Base-by-base conservation (phyloP, 352 stramenopile genomes). In the Phytophthora pisi region DNA sequence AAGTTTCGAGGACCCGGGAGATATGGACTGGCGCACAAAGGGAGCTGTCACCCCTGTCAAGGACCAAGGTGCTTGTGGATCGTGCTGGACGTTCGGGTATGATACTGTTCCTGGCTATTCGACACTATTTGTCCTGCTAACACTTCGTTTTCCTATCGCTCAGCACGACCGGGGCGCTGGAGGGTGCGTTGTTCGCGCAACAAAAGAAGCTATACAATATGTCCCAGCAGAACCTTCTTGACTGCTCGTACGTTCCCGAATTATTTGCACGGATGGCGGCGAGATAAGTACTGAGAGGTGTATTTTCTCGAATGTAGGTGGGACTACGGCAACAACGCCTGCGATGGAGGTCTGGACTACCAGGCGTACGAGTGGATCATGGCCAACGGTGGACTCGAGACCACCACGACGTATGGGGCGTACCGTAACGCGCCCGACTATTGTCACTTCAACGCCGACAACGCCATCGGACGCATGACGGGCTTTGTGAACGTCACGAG, bases 81-180 rank as follows among this genome's bases (percentile, higher is more conserved):
- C 90, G 34, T 98, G 93, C 83, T 98, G 93, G 93, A 96, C 89
- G 11, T 98, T 97, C 70, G 84, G 83, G 84, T 91, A 68, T 40
- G 28, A 6, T 47, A n/a, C 7, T 47, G 40, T 18, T n/a, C 18
- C 20, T 23, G 6, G 16, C 40, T 18, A 47, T 23, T 47, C 40
- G 16, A 23, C 40, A 23, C n/a, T n/a, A 10, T 23, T 47, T 47
- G 7, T 47, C 6, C 13, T 23, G 6, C 40, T 47, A 47, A 47
- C 16, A 24, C 9, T 23, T 47, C 13, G 15, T 43, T 43, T n/a
- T 16, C 8, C n/a, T 23, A 47, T 57, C 47, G 10, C 40, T 38
- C n/a, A 95, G 88, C 6, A 93, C 90, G 2, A 97, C 88, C 36
- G 86, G 84, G 7, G 83, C 87, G 0, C 61, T 96, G 36, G 89